A percentile compares a stretch with the other conserved stretches of the same genome.
Conservation (phyloP, 257 asterid species). For the Plantago ovata region DNA sequence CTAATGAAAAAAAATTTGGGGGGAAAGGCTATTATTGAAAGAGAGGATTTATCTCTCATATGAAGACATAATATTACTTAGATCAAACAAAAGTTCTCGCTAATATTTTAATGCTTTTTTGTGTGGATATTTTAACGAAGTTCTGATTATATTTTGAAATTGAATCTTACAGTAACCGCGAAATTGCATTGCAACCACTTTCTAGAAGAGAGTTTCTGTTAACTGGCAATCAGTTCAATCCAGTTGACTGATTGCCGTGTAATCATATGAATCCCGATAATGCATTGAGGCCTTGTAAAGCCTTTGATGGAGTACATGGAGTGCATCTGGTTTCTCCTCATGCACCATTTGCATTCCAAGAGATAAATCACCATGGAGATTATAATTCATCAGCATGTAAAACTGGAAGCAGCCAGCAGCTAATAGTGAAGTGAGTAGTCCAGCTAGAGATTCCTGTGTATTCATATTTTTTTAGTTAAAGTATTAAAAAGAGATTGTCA, state of each 20-base stretch:
- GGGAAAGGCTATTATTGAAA: not conserved
- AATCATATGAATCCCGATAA: slow-evolving; percentile 55
- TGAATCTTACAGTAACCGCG: slow-evolving; percentile 25
- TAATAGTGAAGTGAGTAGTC: slow-evolving; percentile 51
- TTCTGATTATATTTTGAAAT: not conserved
- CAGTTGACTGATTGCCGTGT: slow-evolving; percentile 71
- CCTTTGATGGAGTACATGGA: slow-evolving; percentile 67
- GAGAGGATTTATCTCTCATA: not conserved
- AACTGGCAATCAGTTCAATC: slow-evolving; percentile 71
- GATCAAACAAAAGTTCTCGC: too few relatives aligned
- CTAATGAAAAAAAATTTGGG: too few relatives aligned
- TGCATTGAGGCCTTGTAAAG: slow-evolving; percentile 38
- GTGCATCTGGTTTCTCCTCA: slow-evolving; percentile 58
- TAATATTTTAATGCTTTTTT: too few relatives aligned
- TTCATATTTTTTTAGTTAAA: not conserved
- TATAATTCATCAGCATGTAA: slow-evolving; percentile 28
- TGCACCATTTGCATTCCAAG: slow-evolving; percentile 62
- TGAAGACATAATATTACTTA: too few relatives aligned
- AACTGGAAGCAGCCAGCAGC: slow-evolving; percentile 37
- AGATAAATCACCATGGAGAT: slow-evolving; percentile 55
- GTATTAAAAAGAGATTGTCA: not conserved
- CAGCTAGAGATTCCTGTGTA: slow-evolving; percentile 1
- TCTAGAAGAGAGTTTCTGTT: slow-evolving; percentile 21
- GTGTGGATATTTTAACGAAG: slow-evolving; percentile 10
- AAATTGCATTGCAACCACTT: slow-evolving; percentile 23